Evolutionary conservation across 2,329 filamentous ascomycete species (phyloP), one percentile per base, ranked within the genome.

Genomic region (Cordyceps tenuipes): DNA sequence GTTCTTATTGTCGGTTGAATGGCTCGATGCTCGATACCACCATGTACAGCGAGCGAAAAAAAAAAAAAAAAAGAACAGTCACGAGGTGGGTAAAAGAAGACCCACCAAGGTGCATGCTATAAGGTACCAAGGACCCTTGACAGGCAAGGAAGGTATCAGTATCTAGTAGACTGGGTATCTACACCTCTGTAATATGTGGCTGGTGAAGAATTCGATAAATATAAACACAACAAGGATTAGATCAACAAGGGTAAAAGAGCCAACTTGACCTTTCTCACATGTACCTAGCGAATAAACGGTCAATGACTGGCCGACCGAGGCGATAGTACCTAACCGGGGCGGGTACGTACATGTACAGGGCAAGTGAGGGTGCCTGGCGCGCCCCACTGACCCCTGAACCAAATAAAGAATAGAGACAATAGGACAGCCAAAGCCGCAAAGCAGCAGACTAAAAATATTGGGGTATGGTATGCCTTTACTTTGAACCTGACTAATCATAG

Each of bases 321-420:
- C 39, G 13, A 41, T 4, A n/a, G 39, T 13, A 15, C n/a, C n/a
- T n/a, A 15, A 17, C 17, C 3, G 3, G 26, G 3, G 26, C 26
- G 6, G 13, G n/a, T 41, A 15, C 39, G 21, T 46, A 19, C 9
- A 21, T 3, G 19, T 8, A 26, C 13, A 47, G 21, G 26, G 19
- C 7, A 17, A 21, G 39, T 3, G 5, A 43, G 39, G 17, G 43
- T 36, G 34, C 34, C 10, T n/a, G 44, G 46, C 44, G 54, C 46
- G 54, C 55, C 55, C 55, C 55, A 43, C 55, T 41, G 21, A 12
- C 12, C 55, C 55, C 55, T 57, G 55, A 57, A 46, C 21, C 34
- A 50, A 47, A 26, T 26, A 19, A 43, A 43, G 39, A 50, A n/a
- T n/a, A n/a, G n/a, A n/a, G n/a, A n/a, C 26, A n/a, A 29, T 23